These are phyloP conservation scores for Begonia masoniana DNA, from an alignment of 306 rosid genomes.

Conservation along the genomic window DNA sequence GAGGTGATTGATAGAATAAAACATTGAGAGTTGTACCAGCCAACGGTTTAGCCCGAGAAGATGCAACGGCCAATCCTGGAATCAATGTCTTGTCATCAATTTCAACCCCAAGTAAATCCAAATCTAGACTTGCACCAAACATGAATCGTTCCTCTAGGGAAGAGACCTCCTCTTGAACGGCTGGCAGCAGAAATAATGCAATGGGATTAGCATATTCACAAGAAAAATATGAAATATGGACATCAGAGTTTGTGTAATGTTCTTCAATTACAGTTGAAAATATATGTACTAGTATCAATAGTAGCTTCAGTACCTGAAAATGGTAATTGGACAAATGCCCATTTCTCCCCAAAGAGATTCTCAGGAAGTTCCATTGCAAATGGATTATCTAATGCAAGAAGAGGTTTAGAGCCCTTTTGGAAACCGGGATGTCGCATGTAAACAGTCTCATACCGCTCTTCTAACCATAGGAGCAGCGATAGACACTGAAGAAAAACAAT, in stretches of 20 bases:
- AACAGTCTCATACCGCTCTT: slow-evolving; percentile 70
- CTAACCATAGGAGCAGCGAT: slow-evolving; percentile 75
- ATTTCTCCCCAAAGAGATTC: slow-evolving; percentile 72
- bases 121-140: slow-evolving; percentile 77
- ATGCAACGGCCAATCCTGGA: slow-evolving; percentile 80
- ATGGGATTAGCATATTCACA: not conserved
- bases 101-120: slow-evolving; percentile 85
- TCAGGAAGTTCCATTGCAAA: slow-evolving; percentile 91
- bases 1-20: too few relatives aligned
- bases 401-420: slow-evolving; percentile 71
- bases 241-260: not conserved
- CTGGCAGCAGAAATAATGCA: slow-evolving; percentile 16
- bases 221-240: not conserved
- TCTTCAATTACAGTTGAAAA: slow-evolving; percentile 2
- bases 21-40: slow-evolving; percentile 39
- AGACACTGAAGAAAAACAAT: slow-evolving; percentile 47
- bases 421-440: slow-evolving; percentile 87
- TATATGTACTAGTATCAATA: not conserved
- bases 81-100: slow-evolving; percentile 70
- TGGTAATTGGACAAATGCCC: slow-evolving; percentile 97
- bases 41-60: slow-evolving; percentile 69
- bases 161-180: slow-evolving; percentile 62
- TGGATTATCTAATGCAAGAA: slow-evolving; percentile 82
- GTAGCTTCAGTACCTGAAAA: slow-evolving; percentile 46
- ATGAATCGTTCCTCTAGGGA: slow-evolving; percentile 33